Evolutionary conservation across 2,329 filamentous ascomycete species (phyloP), one percentile per base, ranked within the genome.

Genomic region (Penicillium sp.): DNA sequence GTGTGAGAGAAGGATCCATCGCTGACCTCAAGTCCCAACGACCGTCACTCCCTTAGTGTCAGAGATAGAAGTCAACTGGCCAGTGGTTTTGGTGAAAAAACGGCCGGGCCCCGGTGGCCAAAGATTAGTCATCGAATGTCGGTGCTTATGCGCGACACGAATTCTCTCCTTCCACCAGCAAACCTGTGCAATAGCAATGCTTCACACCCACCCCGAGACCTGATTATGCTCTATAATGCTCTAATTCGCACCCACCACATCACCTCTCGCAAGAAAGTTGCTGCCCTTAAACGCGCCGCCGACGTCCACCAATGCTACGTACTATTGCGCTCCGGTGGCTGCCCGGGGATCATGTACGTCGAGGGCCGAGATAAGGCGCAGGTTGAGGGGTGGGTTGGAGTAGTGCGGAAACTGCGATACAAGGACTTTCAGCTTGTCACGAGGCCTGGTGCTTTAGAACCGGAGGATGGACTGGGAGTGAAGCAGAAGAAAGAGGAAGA

Each of bases 231-330:
- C 38, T 83, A 77, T 70, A 84, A 85, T 71, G 85, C 89, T 33
- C 79, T 93, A 49, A 91, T 93, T 62, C 85, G 89, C 55, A 93
- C 90, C 0, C 90, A 93, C 68, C 90, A 93, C 74, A 92, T 93
- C 71, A 93, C 89, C 4, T 92, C 89, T 0, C 87, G 89, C 65
- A 92, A 92, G 73, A 93, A 93, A 71, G 82, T 89, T 48, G 78
- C 81, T 28, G 81, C 81, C 58, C 81, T 93, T 25, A 89, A 89
- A 73, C 86, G 87, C 2, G 83, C 85, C 3, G 87, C 88, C 6
- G 81, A 84, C 35, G 80, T 84, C 51, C 80, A 85, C 65, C 78
- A 86, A 58, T 84, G 88, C 54, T 88, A 85, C 65, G 85, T 89
- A 1, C 78, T 93, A 3, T 79, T 92, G 1, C 84, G 89, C 28